Conservation (phyloP, 139 green algal genomes). For the Trebouxia sp. region DNA sequence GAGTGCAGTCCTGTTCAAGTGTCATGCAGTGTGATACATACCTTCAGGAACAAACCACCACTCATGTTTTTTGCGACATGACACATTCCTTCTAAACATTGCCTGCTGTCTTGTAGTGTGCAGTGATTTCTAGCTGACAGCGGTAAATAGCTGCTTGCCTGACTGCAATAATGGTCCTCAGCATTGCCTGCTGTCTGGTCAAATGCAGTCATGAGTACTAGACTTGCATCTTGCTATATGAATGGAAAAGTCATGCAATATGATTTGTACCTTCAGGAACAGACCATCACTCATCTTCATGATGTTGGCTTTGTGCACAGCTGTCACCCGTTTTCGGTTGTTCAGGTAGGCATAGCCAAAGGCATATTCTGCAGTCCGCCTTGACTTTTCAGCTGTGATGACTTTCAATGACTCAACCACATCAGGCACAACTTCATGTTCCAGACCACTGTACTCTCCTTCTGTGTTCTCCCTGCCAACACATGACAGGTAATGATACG, state of each 20-base stretch:
- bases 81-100: no score
- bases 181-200: no score
- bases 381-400: slow-evolving; percentile 69
- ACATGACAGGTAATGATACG: no score
- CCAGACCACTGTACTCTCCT: slow-evolving; percentile 94
- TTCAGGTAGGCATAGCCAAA: slow-evolving; percentile 90
- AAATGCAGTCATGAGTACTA: slow-evolving; percentile 34
- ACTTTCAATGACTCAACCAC: slow-evolving; percentile 95
- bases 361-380: slow-evolving; percentile 85
- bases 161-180: no score
- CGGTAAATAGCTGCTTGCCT: not conserved
- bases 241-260: not conserved
- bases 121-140: no score
- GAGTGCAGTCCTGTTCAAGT: no score
- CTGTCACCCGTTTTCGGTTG: slow-evolving; percentile 77
- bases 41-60: no score
- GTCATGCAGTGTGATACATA: no score
- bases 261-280: slow-evolving; percentile 58
- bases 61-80: no score
- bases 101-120: no score
- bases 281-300: slow-evolving; percentile 97
- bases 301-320: slow-evolving; percentile 92
- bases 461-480: slow-evolving; percentile 92
- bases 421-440: slow-evolving; percentile 95
- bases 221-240: slow-evolving; percentile 85